Evolutionary conservation across 2,329 filamentous ascomycete species (phyloP).

Genomic region (Penicillium sp.): DNA sequence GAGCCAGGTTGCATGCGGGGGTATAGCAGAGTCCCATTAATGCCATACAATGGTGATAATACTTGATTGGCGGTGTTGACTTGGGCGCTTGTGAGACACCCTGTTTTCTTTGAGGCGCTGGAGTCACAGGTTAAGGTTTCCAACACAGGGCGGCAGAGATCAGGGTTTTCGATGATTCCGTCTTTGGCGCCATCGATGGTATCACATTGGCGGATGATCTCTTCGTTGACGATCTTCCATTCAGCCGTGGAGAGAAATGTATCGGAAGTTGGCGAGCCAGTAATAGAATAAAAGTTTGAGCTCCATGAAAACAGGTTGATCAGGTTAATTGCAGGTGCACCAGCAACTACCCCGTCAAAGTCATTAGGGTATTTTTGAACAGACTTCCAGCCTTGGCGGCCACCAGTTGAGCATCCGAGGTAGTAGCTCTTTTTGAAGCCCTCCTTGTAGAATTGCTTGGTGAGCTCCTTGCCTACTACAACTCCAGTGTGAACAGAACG

Average conservation of each 20-base stretch:
- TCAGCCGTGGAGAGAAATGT: constrained; percentile 29
- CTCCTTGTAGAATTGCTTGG: constrained; percentile 40
- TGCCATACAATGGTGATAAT: constrained; percentile 34
- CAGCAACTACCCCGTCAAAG: constrained; percentile 50
- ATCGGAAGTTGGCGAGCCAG: constrained; percentile 36
- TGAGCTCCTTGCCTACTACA: constrained; percentile 43
- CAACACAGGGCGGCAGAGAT: constrained; percentile 34
- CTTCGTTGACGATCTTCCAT: constrained; percentile 35
- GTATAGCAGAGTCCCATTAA: constrained; percentile 31
- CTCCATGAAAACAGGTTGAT: constrained; percentile 46
- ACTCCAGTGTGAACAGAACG: constrained; percentile 44
- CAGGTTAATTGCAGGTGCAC: constrained; percentile 45
- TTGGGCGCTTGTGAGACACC: constrained; percentile 33
- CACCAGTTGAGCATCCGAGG: constrained; percentile 50
- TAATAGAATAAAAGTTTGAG: constrained; percentile 43
- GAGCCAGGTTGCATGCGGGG: constrained; percentile 39
- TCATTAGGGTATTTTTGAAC: constrained; percentile 47
- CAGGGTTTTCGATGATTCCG: constrained; percentile 40
- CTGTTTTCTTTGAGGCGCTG: constrained; percentile 14
- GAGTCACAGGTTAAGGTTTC: constrained; percentile 32
- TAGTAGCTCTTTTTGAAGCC: constrained; percentile 48
- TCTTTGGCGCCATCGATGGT: constrained; percentile 32
- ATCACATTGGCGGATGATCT: constrained; percentile 39
- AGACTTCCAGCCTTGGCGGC: constrained; percentile 49
- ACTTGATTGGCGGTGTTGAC: constrained; percentile 30